These are phyloP conservation scores for Phyllosticta citriasiana DNA, from an alignment of 2,329 filamentous ascomycete genomes.

Conservation along the genomic window DNA sequence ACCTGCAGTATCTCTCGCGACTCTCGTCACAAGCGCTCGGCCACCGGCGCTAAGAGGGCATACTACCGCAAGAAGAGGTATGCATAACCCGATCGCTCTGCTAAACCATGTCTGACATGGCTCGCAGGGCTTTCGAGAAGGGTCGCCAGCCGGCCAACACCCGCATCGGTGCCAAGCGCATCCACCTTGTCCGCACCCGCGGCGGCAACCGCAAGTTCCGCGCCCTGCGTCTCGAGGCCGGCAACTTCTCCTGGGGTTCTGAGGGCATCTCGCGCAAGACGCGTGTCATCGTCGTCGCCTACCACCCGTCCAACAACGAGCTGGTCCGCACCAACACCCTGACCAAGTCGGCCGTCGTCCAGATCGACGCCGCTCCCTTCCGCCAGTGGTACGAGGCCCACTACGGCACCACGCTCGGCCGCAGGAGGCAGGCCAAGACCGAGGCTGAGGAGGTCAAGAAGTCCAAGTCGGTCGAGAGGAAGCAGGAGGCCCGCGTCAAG, in stretches of 20 bases:
- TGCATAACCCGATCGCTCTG: slow-evolving; percentile 50
- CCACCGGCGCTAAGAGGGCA: slow-evolving; percentile 83
- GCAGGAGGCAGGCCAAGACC: slow-evolving; percentile 80
- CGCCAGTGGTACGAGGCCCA: slow-evolving; percentile 99
- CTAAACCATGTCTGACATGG: slow-evolving; percentile 41
- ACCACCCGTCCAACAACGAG: slow-evolving; percentile 99
- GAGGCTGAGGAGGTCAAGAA: slow-evolving; percentile 71
- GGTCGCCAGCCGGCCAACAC: slow-evolving; percentile 99
- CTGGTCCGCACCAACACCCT: slow-evolving; percentile 99
- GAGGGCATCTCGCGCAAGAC: slow-evolving; percentile 98
- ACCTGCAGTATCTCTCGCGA: slow-evolving; percentile 86
- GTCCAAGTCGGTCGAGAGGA: slow-evolving; percentile 91
- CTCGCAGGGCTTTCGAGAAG: slow-evolving; percentile 96
- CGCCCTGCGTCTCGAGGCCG: slow-evolving; percentile 93
- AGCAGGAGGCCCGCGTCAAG: slow-evolving; percentile 82
- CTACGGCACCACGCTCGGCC: slow-evolving; percentile 86
- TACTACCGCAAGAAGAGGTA: slow-evolving; percentile 51
- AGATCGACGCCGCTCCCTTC: slow-evolving; percentile 98
- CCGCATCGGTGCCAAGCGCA: slow-evolving; percentile 93
- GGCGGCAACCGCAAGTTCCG: slow-evolving; percentile 99
- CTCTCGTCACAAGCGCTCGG: slow-evolving; percentile 99
- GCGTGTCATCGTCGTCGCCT: slow-evolving; percentile 95
- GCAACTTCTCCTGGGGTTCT: slow-evolving; percentile 99
- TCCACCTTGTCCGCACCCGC: slow-evolving; percentile 93
- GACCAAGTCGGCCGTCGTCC: slow-evolving; percentile 96